Evolutionary conservation across 345 rosid genomes (phyloP), one percentile per base, ranked within the genome.

Genomic region (Eucalyptus cloeziana): DNA sequence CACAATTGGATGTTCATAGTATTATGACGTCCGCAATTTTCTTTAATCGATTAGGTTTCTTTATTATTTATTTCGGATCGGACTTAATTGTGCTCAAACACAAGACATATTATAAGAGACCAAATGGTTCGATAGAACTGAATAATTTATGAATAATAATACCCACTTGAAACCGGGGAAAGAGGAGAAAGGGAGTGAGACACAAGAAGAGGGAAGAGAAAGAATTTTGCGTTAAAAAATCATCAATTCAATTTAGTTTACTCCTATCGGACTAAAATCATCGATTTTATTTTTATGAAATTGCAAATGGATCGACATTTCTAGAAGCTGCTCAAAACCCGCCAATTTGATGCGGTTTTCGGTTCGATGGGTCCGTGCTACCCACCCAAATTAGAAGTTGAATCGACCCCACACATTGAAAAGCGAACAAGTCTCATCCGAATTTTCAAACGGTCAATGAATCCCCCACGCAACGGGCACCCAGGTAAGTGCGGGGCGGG

Each of bases 71-170:
- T 9, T 1, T 56, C 0, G 4, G 1, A 10, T 56, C 4, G 13
- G 30, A 24, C 3, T 24, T 56, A 0, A 1, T 10, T 25, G 6
- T 2, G 30, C 3, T 56, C 6, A 10, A 56, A 56, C 3, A 4
- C 13, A 1, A 56, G 1, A 56, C 13, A 56, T 4, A 24, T 56
- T 24, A 56, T 56, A 24, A 10, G 1, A 24, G 0, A 8, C 3
- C 1, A 0, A 5, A 52, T 52, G 25, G 2, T 52, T 21, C 5
- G 9, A 56, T 24, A 1, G 1, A 56, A 24, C 1, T 1, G 13
- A 24, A 22, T 24, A 24, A 24, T 56, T 56, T 2, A 56, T 24
- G 1, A 56, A 56, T 56, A 24, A 56, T 56, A 56, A 1, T 43
- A 43, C 44, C 6, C 13, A 21, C 1, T 56, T 24, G 5, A 25